phyloP scores from a whole-genome alignment of 2,329 filamentous ascomycete genomes.

The Diplodia scrobiculata region DNA sequence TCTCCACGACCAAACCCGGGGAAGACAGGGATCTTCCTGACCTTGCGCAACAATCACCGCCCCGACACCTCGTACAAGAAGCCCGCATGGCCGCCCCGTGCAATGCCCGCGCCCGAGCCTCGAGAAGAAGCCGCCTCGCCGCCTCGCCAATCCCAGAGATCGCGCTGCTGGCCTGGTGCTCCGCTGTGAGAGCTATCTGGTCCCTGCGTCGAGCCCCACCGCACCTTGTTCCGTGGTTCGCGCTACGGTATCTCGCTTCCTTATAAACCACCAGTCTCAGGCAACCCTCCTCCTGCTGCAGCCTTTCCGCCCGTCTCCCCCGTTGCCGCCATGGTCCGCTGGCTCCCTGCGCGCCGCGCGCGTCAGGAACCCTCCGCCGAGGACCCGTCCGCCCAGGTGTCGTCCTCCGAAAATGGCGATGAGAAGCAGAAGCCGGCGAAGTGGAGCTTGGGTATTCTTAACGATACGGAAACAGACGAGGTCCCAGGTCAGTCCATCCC shows the following conservation, averaged over 20 bases:
- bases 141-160: constrained; percentile 1
- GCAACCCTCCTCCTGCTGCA: neutral
- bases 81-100: neutral
- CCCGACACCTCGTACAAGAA: neutral
- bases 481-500: constrained; percentile 68
- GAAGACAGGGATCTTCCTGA: neutral
- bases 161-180: constrained; percentile 6
- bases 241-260: neutral
- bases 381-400: neutral
- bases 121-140: neutral
- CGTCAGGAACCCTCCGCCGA: neutral
- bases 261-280: constrained; percentile 1
- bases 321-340: constrained; percentile 18
- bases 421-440: constrained; percentile 36
- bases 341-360: constrained; percentile 8
- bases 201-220: constrained; percentile 3
- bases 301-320: neutral
- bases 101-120: neutral
- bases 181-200: neutral
- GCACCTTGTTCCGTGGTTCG: neutral
- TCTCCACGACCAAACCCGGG: constrained; percentile 20
- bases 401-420: constrained; percentile 1
- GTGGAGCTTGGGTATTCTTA: constrained; percentile 76
- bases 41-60: neutral
- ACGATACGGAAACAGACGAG: constrained; percentile 77